Conservation (phyloP, 2,329 filamentous ascomycete species). For the Pestalotiopsis sp. region DNA sequence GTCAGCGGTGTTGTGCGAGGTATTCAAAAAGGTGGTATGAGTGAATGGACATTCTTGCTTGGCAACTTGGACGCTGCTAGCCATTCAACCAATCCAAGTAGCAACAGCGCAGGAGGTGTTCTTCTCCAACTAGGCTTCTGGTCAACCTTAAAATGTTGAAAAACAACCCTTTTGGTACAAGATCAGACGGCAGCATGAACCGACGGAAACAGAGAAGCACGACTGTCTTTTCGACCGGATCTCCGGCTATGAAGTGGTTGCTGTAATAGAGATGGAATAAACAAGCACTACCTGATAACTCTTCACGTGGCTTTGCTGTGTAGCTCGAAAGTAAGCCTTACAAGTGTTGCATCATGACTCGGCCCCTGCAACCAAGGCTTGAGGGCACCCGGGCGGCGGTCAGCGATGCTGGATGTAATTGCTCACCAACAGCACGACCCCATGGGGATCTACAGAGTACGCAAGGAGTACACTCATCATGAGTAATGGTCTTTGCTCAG, state of each 20-base stretch:
- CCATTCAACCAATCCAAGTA: too few relatives aligned
- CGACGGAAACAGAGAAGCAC: neutral
- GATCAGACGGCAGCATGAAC: neutral
- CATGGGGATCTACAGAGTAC: neutral
- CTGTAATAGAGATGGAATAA: neutral
- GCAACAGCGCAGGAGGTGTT: neutral
- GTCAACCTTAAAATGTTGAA: neutral
- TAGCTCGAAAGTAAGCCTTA: neutral
- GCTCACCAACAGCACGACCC: neutral
- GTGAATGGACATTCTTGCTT: too few relatives aligned
- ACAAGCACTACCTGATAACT: neutral
- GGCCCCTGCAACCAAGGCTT: neutral
- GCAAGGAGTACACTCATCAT: neutral
- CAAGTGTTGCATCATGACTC: neutral
- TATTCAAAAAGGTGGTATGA: too few relatives aligned
- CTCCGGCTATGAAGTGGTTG: neutral
- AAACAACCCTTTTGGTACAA: neutral
- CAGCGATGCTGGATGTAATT: neutral
- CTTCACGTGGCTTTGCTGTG: neutral
- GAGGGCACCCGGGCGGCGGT: neutral
- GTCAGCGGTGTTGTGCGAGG: too few relatives aligned
- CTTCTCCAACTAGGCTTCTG: neutral
- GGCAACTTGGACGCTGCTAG: too few relatives aligned
- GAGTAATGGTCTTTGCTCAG: neutral
- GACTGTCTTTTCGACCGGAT: neutral